Evolutionary conservation across 305 asterid species (phyloP), one percentile per base, ranked within the genome.

Genomic region (Fraxinus ornus): DNA sequence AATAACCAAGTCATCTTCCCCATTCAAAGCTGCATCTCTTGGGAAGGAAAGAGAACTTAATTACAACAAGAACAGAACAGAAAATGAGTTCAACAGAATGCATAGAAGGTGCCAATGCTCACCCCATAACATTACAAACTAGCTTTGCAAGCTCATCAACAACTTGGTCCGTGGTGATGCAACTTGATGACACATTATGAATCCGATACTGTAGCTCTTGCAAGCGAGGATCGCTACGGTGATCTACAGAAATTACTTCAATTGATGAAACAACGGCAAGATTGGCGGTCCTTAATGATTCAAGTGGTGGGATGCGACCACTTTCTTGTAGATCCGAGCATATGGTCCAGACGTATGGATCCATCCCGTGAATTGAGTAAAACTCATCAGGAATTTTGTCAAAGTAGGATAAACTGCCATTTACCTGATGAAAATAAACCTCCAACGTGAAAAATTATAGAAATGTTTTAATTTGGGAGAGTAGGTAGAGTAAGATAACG

Each of bases 91-190:
- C 76, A 71, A 33, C 33, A 9, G 22, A 78, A 76, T 35, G 83
- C 83, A 62, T 70, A 83, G 35, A 76, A 85, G 72, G 76, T 83
- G 73, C 83, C 37, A 83, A 84, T 77, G 83, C 97, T 93, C 88
- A 95, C 99, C 99, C 98, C 98, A 95, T 88, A 79, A 89, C 95
- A 88, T 89, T 91, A 92, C 94, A 93, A 24, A 94, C 97, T 85
- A 97, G 90, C 93, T 93, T 93, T 47, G 99, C 98, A 37, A 97
- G 93, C 82, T 94, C 97, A 62, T 95, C 98, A 88, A 94, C 98
- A 86, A 95, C 97, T 79, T 97, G 97, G 71, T 88, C 79, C 73
- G 90, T 85, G 83, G 94, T 92, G 74, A 83, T 85, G 83, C 98
- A 90, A 84, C 90, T 85, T 60, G 92, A 88, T 57, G 98, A 89